Percentiles rank a stretch among this genome's conserved stretches.
Conservation (phyloP, 306 rosid genomes). For the Vigna reflexopilosa region DNA sequence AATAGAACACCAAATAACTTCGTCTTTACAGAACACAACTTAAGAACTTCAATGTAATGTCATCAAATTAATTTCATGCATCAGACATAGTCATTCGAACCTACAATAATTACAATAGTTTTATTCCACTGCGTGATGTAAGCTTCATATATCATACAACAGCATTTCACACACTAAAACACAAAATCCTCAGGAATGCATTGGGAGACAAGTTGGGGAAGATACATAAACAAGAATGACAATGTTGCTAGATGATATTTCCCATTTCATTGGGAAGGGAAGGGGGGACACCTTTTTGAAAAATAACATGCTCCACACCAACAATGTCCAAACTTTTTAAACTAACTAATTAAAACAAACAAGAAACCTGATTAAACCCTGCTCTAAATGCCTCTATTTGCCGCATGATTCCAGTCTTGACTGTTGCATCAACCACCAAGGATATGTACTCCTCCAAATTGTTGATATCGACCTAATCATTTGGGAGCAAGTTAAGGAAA, state of each 20-base stretch:
- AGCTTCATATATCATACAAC: background rate
- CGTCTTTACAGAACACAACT: background rate
- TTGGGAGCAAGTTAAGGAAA: slow-evolving; percentile 6
- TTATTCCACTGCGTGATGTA: background rate
- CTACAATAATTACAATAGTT: slow-evolving; percentile 6
- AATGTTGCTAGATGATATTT: background rate
- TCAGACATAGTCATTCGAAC: background rate
- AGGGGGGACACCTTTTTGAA: background rate
- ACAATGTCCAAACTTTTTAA: background rate
- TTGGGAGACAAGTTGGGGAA: background rate
- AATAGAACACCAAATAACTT: background rate
- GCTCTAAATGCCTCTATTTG: slow-evolving; percentile 90
- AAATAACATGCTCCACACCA: background rate
- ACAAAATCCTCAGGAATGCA: background rate
- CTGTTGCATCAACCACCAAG: slow-evolving; percentile 78
- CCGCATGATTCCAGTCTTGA: slow-evolving; percentile 76
- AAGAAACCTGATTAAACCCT: slow-evolving; percentile 85
- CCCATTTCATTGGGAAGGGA: slow-evolving; percentile 1
- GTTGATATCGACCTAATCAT: slow-evolving; percentile 73
- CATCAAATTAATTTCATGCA: slow-evolving; percentile 7
- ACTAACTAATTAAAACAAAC: slow-evolving; percentile 1
- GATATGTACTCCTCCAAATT: slow-evolving; percentile 90
- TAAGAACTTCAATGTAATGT: slow-evolving; percentile 1
- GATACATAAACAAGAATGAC: background rate
- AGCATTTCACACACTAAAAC: background rate